phyloP scores from a whole-genome alignment of 2,329 filamentous ascomycete species.

The Colletotrichum phormii region DNA sequence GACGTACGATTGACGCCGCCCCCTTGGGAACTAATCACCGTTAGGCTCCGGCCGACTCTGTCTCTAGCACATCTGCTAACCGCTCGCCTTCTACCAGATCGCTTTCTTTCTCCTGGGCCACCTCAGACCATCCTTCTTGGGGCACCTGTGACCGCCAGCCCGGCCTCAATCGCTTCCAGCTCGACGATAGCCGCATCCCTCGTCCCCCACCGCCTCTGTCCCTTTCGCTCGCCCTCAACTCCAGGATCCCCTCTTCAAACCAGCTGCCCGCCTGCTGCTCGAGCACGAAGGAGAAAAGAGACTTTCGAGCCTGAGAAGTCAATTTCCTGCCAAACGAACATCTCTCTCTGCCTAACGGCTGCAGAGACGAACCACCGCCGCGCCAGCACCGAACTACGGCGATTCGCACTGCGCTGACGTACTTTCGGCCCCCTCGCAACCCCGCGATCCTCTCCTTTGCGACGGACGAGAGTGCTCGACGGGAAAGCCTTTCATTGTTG shows the following conservation, averaged over 20 bases:
- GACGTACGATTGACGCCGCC: constrained; percentile 20
- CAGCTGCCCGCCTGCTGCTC: not conserved
- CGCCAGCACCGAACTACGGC: constrained; percentile 2
- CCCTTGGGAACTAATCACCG: constrained; percentile 25
- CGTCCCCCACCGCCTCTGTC: constrained; percentile 13
- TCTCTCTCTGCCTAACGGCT: not conserved
- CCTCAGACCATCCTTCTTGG: not conserved
- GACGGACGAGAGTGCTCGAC: not conserved
- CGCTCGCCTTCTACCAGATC: constrained; percentile 9
- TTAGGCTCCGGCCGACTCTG: constrained; percentile 18
- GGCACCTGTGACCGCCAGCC: not conserved
- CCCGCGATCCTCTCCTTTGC: not conserved
- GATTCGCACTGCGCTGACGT: not conserved
- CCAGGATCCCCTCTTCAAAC: constrained; percentile 20
- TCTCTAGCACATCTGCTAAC: constrained; percentile 18
- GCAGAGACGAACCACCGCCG: not conserved
- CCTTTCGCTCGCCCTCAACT: not conserved
- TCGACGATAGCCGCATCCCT: constrained; percentile 13
- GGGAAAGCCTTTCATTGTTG: not conserved
- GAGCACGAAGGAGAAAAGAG: not conserved
- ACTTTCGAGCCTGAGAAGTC: not conserved
- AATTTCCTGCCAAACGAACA: not conserved
- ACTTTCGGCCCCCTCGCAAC: not conserved
- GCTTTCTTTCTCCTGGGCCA: not conserved
- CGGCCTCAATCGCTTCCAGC: not conserved